These are phyloP conservation scores for Paecilomyces fulvus DNA, from an alignment of 2,329 filamentous ascomycete genomes.

Conservation along the genomic window DNA sequence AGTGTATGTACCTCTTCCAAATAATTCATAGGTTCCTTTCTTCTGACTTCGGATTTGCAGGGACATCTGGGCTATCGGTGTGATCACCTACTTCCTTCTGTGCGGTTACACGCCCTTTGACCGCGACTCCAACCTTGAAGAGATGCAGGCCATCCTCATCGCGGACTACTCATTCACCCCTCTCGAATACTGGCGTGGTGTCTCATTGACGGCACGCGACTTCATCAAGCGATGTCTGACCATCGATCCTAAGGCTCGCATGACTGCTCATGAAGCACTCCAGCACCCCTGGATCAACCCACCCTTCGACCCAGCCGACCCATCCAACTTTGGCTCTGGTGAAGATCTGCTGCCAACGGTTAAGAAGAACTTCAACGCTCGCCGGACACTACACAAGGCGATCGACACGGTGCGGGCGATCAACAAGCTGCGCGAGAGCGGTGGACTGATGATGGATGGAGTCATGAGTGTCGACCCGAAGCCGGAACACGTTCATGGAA, in stretches of 20 bases:
- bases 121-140: slow-evolving; percentile 92
- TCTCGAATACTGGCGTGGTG: slow-evolving; percentile 90
- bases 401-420: slow-evolving; percentile 62
- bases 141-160: slow-evolving; percentile 97
- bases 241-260: slow-evolving; percentile 75
- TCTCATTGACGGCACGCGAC: slow-evolving; percentile 75
- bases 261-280: slow-evolving; percentile 76
- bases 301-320: slow-evolving; percentile 38
- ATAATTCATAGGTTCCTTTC: not conserved
- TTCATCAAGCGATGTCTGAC: slow-evolving; percentile 91
- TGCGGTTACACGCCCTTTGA: slow-evolving; percentile 98
- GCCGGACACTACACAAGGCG: slow-evolving; percentile 56
- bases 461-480: slow-evolving; percentile 49
- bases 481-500: slow-evolving; percentile 37
- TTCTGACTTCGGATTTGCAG: slow-evolving; percentile 25
- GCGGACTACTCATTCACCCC: slow-evolving; percentile 96
- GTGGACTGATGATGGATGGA: slow-evolving; percentile 56
- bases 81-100: slow-evolving; percentile 97
- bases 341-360: slow-evolving; percentile 56
- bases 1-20: slow-evolving; percentile 49
- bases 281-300: slow-evolving; percentile 58
- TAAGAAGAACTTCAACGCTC: slow-evolving; percentile 63
- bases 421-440: slow-evolving; percentile 57
- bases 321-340: slow-evolving; percentile 23
- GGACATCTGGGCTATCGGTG: slow-evolving; percentile 95